Base-by-base conservation (phyloP, 306 rosid genomes). In the Ammopiptanthus mongolicus region DNA sequence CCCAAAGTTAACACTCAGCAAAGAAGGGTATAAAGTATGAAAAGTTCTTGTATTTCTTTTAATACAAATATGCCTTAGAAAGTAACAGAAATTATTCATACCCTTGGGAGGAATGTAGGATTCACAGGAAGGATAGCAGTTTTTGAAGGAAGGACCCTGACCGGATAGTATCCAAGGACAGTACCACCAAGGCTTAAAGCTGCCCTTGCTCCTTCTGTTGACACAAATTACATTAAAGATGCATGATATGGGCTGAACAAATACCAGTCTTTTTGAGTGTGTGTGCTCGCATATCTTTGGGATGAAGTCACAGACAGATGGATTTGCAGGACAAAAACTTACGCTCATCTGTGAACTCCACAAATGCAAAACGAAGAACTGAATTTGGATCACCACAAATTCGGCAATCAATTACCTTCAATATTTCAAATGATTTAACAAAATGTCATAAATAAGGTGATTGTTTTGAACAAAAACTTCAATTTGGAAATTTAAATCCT, bases 91-190 rank as follows among this genome's bases (percentile, higher is more conserved):
- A 36, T 52, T 25, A 47, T 44, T 63, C 85, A 72, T 86, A 91
- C 96, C 91, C 89, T 81, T 19, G 96, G 96, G 22, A 91, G 93
- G 77, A 91, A 91, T 17, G 93, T 83, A 41, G 96, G 96, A 77
- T 91, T 91, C 76, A 91, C 96, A 46, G 96, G 96, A 82, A 91
- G 96, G 72, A 91, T 91, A 48, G 96, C 93, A 78, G 96, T 91
- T 87, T 91, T 91, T 63, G 96, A 91, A 59, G 96, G 96, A 78
- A 91, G 81, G 60, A 91, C 96, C 88, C 89, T 87, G 19, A 91
- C 88, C 19, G 96, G 96, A 78, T 91, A 91, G 68, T 79, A 91
- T 25, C 96, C 96, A 52, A 91, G 85, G 85, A 91, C 75, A 1
- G 96, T 91, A 70, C 96, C 96, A 46, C 96, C 88, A 47, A 91